Base-by-base conservation (phyloP, 169 alveolate genomes). In the Theileria orientalis region DNA sequence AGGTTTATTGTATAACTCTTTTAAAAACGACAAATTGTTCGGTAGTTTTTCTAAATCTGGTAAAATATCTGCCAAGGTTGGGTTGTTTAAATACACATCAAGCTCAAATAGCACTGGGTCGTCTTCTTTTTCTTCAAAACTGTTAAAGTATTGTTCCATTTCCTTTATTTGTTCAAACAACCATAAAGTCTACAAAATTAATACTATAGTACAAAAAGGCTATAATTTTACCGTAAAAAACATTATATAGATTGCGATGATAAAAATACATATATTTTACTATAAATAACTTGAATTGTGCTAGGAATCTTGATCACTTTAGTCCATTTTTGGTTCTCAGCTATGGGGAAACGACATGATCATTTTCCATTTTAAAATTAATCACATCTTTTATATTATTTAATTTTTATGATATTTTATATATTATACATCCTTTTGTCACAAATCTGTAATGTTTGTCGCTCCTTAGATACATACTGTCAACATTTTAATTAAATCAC, bases 101-200 rank as follows among this genome's bases (percentile, higher is more conserved):
- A 69, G 61, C 29, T 77, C 86, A 37, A 57, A 77, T 21, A 77
- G 37, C 16, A 77, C 76, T 5, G 83, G 82, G 33, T 77, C 86
- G 47, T 77, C 86, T 21, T 64, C 60, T 5, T 77, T 82, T 62
- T 57, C 66, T 59, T 51, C 74, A 1, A 49, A 59, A 25, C 44
- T 33, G 2, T 46, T 70, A 14, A 37, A 40, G 35, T 25, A n/a
- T 16, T 56, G 67, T 37, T 16, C 56, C 78, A 56, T 69, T 23
- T 57, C 78, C 7, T n/a, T 57, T 3, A 33, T 19, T 19, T 27
- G 23, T 8, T 57, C 25, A 57, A 57, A 29, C 23, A 57, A 57
- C 23, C 33, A 33, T 11, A 1, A 8, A 29, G 40, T 57, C 23
- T 1, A 3, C 7, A 27, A 0, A 25, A 57, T 29, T 8, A 1